Base-by-base conservation (phyloP, 2,329 filamentous ascomycete species). In the Hypoxylon rubiginosum region DNA sequence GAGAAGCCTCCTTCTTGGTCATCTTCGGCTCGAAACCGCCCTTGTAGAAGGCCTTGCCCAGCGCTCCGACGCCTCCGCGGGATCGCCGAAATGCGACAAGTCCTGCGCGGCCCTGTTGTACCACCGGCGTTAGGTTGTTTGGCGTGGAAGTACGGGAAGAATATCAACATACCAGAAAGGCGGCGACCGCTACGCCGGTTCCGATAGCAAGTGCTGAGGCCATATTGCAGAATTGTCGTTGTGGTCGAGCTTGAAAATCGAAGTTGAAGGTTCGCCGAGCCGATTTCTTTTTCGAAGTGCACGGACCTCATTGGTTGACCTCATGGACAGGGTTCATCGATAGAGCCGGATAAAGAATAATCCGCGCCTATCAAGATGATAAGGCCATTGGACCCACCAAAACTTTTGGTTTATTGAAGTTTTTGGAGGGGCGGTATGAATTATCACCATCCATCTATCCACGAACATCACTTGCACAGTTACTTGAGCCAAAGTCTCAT, bases 21-120 rank as follows among this genome's bases (percentile, higher is more conserved):
- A 99, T 99, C 81, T 91, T 92, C 66, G 90, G 85, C 83, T 99
- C 96, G 78, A 99, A 99, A n/a, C 96, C 96, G 72, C 96, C 96
- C 82, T 98, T 99, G 86, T 97, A 98, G 78, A 94, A 99, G 45
- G 94, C 90, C 80, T 94, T 94, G 74, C 96, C 96, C 73, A 97
- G 83, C 36, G 92, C 90, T 71, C 91, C 92, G 51, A 92, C 85
- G 69, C 91, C 91, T 68, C 92, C 92, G 68, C 92, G 88, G 65
- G 91, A 97, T 75, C 93, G 89, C 69, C 94, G 90, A 80, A 94
- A 88, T 73, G 96, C 96, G 75, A 98, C 92, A 41, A 97, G 87
- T 74, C 94, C 95, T 66, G 96, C 95, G 77, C 96, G 93, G 71
- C 96, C 95, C 94, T 97, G 75, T 43, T 56, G 53, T 49, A 63